A percentile compares a stretch with the other conserved stretches of the same genome.
phyloP scores from a whole-genome alignment of 2,329 filamentous ascomycete species.

The Sporothrix phasma region DNA sequence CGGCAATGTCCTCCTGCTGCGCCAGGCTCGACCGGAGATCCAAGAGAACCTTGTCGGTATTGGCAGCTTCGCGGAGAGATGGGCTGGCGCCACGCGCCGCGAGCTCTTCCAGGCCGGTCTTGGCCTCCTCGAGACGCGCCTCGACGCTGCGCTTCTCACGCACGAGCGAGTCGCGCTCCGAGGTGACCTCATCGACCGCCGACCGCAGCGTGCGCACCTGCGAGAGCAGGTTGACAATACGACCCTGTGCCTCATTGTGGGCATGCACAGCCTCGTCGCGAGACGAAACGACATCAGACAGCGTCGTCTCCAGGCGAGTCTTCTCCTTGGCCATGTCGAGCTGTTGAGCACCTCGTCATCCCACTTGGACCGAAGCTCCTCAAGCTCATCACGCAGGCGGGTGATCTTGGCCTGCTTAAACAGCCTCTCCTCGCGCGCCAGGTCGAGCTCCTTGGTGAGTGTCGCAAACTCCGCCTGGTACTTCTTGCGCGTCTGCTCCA shows the following conservation, averaged over 20 bases:
- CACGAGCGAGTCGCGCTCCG: conserved; percentile 73
- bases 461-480: conserved; percentile 89
- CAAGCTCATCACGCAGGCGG: conserved; percentile 86
- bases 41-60: conserved; percentile 66
- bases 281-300: conserved; percentile 82
- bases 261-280: conserved; percentile 86
- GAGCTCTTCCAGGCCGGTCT: conserved; percentile 78
- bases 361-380: conserved; percentile 92
- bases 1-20: conserved; percentile 85
- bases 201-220: conserved; percentile 79
- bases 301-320: conserved; percentile 75
- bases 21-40: conserved; percentile 82
- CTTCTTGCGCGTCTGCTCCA: conserved; percentile 96
- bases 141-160: conserved; percentile 89
- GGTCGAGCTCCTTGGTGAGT: conserved; percentile 82
- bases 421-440: conserved; percentile 79
- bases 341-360: conserved; percentile 96
- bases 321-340: conserved; percentile 98
- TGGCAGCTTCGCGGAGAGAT: conserved; percentile 79
- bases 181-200: conserved; percentile 72
- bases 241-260: conserved; percentile 89
- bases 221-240: conserved; percentile 80
- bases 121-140: conserved; percentile 74
- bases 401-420: conserved; percentile 81
- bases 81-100: conserved; percentile 75